phyloP scores from a whole-genome alignment of 176 grass and related monocot species.

The Miscanthus lutarioriparius region DNA sequence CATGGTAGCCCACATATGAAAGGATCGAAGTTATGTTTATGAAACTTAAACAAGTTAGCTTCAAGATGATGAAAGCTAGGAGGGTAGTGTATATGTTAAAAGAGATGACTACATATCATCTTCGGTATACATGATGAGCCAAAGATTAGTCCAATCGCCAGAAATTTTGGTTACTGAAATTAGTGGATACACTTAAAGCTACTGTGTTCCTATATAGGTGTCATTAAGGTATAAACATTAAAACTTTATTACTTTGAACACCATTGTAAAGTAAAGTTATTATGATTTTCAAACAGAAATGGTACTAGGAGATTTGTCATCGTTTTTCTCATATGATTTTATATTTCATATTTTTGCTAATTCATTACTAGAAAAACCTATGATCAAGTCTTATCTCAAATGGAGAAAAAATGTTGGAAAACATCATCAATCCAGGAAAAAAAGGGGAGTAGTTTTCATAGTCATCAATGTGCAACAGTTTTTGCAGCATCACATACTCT shows the following conservation, averaged over 20 bases:
- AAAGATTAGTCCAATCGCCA: background rate
- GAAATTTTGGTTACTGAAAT: background rate
- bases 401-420: background rate
- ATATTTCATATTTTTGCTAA: background rate
- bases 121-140: background rate
- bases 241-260: background rate
- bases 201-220: background rate
- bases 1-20: conserved; percentile 7
- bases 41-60: conserved; percentile 15
- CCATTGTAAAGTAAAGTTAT: background rate
- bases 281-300: background rate
- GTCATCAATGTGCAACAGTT: background rate
- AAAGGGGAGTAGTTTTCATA: background rate
- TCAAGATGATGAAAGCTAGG: conserved; percentile 11
- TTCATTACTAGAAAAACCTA: background rate
- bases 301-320: background rate
- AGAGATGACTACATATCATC: background rate
- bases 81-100: background rate
- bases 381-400: background rate
- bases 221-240: background rate
- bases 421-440: background rate
- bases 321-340: background rate
- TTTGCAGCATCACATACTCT: background rate
- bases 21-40: background rate
- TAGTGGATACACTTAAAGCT: background rate